Base-by-base conservation (phyloP, 495 filamentous ascomycete species). In the Talaromyces stipitatus region DNA sequence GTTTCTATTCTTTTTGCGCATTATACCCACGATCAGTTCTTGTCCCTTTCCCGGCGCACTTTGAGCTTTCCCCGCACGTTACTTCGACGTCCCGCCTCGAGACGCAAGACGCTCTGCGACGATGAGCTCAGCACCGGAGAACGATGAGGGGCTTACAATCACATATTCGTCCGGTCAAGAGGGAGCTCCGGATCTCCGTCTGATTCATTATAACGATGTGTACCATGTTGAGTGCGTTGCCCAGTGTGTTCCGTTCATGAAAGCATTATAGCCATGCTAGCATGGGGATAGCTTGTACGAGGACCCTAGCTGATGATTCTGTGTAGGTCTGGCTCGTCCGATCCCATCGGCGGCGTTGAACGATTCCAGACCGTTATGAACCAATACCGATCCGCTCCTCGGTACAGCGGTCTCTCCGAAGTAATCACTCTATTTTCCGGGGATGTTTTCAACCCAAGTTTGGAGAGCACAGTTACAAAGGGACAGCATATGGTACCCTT, bases 191-290 rank as follows among this genome's bases (percentile, higher is more conserved):
- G 87, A 88, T 69, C 73, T 95, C 24, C 83, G 91, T 26, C 66
- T 96, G 27, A 72, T 95, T 48, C 91, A 96, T 74, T 96, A 85
- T 75, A 96, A 96, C 70, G 91, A 96, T 69, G 89, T 88, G 52
- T 96, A 96, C 69, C 91, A 96, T 60, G 81, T 96, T 50, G 89
- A 94, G 77, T 81, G 72, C 58, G 72, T 65, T 55, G 7, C 20
- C 0, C 22, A 2, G 24, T 24, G n/a, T 48, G 7, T 11, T 22
- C 16, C 22, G 18, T 23, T 9, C 3, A 46, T n/a, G 8, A 48
- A 23, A n/a, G 36, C n/a, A 16, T 5, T 38, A 3, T 7, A 41
- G n/a, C 16, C 11, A 41, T 41, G 2, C 36, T 41, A 41, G n/a
- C 36, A 41, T 16, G n/a, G 36, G 18, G n/a, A 41, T 16, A 7